These are phyloP conservation scores for Hypoxylon sp. DNA, from an alignment of 2,329 filamentous ascomycete genomes.

Conservation along the genomic window DNA sequence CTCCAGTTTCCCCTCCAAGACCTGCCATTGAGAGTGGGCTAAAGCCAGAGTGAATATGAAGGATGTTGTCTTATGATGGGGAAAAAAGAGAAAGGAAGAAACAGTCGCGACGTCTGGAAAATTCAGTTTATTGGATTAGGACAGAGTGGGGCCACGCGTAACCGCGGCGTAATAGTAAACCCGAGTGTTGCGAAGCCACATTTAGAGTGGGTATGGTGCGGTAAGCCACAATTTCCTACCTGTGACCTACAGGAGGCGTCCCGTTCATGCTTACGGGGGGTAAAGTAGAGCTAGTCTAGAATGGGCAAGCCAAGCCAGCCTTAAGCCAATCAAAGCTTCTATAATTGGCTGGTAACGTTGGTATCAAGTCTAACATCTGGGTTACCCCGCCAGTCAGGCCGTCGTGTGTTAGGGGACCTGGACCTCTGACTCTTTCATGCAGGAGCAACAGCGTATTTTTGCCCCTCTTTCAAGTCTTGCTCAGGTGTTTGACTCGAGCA, in stretches of 20 bases:
- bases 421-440: constrained; percentile 25
- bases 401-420: constrained; percentile 8
- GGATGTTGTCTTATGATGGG: constrained; percentile 62
- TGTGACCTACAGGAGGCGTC: constrained; percentile 15
- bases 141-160: constrained; percentile 14
- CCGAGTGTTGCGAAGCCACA: constrained; percentile 11
- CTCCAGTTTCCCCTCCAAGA: constrained; percentile 77
- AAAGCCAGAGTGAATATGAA: constrained; percentile 78
- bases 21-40: constrained; percentile 67
- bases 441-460: constrained; percentile 12
- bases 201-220: background rate
- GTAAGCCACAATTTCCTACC: constrained; percentile 9
- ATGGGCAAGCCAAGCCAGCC: background rate
- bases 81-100: constrained; percentile 46
- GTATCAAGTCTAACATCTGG: constrained; percentile 10
- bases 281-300: constrained; percentile 13
- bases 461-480: constrained; percentile 35
- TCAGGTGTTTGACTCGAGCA: constrained; percentile 19
- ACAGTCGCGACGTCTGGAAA: constrained; percentile 15
- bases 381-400: constrained; percentile 41
- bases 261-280: constrained; percentile 10
- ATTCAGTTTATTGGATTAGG: constrained; percentile 24
- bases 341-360: constrained; percentile 21
- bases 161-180: constrained; percentile 34
- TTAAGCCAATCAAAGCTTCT: constrained; percentile 21